Conservation (phyloP, 208 protist genomes). For the Acanthamoeba sp. region DNA sequence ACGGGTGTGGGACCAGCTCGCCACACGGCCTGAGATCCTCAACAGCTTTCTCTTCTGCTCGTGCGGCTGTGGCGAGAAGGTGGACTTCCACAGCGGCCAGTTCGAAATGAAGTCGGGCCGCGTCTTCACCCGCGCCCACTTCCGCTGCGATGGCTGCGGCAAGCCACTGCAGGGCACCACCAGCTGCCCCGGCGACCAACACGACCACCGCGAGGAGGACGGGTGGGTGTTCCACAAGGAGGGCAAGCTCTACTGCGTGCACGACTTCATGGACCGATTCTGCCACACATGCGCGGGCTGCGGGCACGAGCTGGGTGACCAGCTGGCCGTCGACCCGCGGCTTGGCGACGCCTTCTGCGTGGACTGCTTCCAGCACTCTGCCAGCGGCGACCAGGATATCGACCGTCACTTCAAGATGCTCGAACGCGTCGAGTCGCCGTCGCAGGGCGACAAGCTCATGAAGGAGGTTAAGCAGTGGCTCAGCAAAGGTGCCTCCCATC, state of each 20-base stretch:
- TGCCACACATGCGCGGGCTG: slow-evolving; percentile 35
- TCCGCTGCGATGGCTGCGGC: slow-evolving; percentile 29
- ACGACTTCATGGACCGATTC: slow-evolving; percentile 60
- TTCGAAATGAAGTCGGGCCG: slow-evolving; percentile 33
- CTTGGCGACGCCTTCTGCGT: slow-evolving; percentile 24
- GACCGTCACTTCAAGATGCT: not conserved
- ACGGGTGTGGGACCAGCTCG: slow-evolving; percentile 10
- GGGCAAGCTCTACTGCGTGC: slow-evolving; percentile 68
- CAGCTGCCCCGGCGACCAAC: too few species aligned
- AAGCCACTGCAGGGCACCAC: slow-evolving; percentile 10
- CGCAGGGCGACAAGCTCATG: slow-evolving; percentile 11
- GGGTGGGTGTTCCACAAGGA: slow-evolving; percentile 51
- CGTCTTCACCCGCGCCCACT: slow-evolving; percentile 15
- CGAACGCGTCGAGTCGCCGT: not conserved
- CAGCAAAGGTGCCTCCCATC: not conserved
- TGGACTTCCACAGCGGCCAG: slow-evolving; percentile 27
- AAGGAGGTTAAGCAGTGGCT: slow-evolving; percentile 14
- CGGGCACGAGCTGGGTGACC: slow-evolving; percentile 8
- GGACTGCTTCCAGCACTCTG: slow-evolving; percentile 2
- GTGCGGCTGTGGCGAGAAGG: slow-evolving; percentile 49
- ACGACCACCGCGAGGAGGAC: not conserved
- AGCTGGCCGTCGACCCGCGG: slow-evolving; percentile 54
- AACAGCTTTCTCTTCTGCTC: slow-evolving; percentile 43
- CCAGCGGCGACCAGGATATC: not conserved
- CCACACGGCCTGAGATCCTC: slow-evolving; percentile 19